Evolutionary conservation across 176 grass and related monocot genomes (phyloP).

Genomic region (Eragrostis curvula): DNA sequence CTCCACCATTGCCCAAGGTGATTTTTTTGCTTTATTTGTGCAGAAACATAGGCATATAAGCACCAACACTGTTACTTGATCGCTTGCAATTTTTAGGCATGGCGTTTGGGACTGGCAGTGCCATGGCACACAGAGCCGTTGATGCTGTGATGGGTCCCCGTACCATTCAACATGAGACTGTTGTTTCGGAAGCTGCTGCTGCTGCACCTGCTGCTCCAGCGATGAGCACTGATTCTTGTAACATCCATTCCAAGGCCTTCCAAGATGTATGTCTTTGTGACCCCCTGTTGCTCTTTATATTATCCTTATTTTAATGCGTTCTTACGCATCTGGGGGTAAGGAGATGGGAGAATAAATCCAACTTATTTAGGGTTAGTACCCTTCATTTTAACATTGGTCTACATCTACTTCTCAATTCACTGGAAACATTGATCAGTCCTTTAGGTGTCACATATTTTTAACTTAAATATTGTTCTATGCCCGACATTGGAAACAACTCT

Average conservation of each 20-base stretch:
- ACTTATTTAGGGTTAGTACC: neutral
- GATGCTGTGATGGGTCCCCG: slow-evolving; percentile 83
- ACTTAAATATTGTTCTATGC: neutral
- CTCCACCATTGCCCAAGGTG: slow-evolving; percentile 93
- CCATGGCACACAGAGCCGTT: slow-evolving; percentile 82
- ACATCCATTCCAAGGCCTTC: slow-evolving; percentile 70
- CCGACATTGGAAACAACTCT: neutral
- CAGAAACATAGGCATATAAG: neutral
- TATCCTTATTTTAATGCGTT: neutral
- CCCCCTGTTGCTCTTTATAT: neutral
- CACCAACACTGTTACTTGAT: neutral
- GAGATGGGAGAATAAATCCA: neutral
- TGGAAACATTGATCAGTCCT: neutral
- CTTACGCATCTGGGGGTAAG: no score
- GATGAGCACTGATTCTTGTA: slow-evolving; percentile 58
- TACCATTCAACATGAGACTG: slow-evolving; percentile 76
- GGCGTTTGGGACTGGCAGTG: slow-evolving; percentile 88
- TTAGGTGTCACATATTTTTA: no score
- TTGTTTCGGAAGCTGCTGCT: slow-evolving; percentile 56
- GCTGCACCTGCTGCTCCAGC: slow-evolving; percentile 43
- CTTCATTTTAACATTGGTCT: neutral
- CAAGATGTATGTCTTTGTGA: slow-evolving; percentile 59
- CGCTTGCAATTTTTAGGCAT: slow-evolving; percentile 44
- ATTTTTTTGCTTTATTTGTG: neutral
- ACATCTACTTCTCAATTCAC: neutral